phyloP scores from a whole-genome alignment of 139 green algal genomes.

The Auxenochlorella protothecoides region DNA sequence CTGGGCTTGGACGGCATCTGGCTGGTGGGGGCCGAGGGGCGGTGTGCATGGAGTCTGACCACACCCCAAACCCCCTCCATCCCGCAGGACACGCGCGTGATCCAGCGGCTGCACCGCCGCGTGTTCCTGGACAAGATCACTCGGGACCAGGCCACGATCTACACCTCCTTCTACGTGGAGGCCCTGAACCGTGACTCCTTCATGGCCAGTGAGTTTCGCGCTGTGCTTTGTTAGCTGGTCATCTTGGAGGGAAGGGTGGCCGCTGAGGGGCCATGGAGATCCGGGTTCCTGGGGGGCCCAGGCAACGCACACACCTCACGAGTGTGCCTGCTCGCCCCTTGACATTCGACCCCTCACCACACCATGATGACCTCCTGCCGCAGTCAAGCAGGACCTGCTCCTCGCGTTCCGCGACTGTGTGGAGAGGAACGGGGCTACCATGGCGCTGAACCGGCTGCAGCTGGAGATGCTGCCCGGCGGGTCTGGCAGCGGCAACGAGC shows the following conservation, averaged over 20 bases:
- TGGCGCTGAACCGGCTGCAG: constrained; percentile 44
- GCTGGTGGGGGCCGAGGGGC: too few relatives aligned
- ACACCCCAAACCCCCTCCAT: neutral
- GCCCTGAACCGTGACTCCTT: constrained; percentile 68
- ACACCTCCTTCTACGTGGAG: constrained; percentile 70
- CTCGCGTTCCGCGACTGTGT: constrained; percentile 72
- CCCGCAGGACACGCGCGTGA: constrained; percentile 54
- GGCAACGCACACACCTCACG: too few relatives aligned
- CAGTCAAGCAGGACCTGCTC: constrained; percentile 74
- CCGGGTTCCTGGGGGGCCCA: too few relatives aligned
- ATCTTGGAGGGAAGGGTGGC: too few relatives aligned
- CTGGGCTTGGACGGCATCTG: too few relatives aligned
- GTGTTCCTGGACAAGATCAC: constrained; percentile 81
- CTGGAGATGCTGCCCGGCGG: constrained; percentile 14
- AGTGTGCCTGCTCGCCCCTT: too few relatives aligned
- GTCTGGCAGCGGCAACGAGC: constrained; percentile 9
- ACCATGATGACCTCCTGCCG: neutral
- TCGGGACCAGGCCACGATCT: constrained; percentile 49
- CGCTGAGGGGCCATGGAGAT: too few relatives aligned
- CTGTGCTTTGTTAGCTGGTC: too few relatives aligned
- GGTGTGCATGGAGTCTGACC: neutral
- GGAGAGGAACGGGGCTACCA: constrained; percentile 61
- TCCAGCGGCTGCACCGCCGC: constrained; percentile 81
- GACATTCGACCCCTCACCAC: too few relatives aligned
- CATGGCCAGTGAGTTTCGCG: constrained; percentile 42